Conservation (phyloP, 73 alveolate species). For the Durusdinium trenchii region DNA sequence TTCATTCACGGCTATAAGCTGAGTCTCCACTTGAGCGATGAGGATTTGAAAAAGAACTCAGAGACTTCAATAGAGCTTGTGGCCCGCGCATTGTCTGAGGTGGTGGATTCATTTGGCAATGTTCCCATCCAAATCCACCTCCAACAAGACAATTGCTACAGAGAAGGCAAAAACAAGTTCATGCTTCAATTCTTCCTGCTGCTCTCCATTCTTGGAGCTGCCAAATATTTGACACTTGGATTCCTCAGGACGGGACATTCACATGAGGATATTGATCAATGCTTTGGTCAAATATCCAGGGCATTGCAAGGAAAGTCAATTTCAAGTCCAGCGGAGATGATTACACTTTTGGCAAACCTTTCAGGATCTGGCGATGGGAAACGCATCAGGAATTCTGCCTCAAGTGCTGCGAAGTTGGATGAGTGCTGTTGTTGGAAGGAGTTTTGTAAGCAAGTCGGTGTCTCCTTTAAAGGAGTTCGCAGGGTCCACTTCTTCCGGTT, state of each 20-base stretch:
- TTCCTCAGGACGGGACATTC: not conserved
- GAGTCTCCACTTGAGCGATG: not conserved
- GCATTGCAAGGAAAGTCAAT: too few relatives aligned
- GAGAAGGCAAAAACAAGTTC: not conserved
- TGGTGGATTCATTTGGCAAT: not conserved
- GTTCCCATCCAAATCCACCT: not conserved
- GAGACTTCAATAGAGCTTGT: not conserved
- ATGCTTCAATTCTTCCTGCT: not conserved
- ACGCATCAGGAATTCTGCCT: too few relatives aligned
- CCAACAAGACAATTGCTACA: constrained; percentile 1
- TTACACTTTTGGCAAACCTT: too few relatives aligned
- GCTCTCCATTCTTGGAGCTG: not conserved
- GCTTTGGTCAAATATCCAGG: too few relatives aligned
- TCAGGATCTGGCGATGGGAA: too few relatives aligned
- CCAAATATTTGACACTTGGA: not conserved
- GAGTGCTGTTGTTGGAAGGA: too few relatives aligned
- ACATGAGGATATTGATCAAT: too few relatives aligned
- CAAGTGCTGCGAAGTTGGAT: too few relatives aligned
- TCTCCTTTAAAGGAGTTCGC: too few relatives aligned
- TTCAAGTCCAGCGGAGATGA: too few relatives aligned
- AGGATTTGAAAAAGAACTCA: not conserved
- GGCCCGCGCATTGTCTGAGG: not conserved
- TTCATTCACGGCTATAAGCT: not conserved
- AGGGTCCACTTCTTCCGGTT: too few relatives aligned
- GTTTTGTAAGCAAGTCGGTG: too few relatives aligned